Percentiles rank a stretch among this genome's conserved stretches.
Conservation (phyloP, 768 basidiomycete species). For the Leucosporidium scottii region DNA sequence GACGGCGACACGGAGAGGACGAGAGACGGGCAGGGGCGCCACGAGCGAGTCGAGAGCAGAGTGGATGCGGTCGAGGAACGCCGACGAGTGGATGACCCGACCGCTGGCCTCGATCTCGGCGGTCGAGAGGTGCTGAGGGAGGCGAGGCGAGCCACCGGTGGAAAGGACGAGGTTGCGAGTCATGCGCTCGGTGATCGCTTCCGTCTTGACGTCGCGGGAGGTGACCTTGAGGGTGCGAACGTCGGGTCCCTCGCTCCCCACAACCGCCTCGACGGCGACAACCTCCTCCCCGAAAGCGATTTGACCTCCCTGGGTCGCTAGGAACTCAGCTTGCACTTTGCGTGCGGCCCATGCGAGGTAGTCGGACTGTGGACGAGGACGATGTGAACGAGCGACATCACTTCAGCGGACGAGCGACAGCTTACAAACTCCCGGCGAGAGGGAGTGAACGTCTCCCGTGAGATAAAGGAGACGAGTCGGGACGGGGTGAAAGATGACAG, state of each 20-base stretch:
- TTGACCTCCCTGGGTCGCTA: conserved; percentile 43
- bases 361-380: conserved; percentile 45
- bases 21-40: conserved; percentile 44
- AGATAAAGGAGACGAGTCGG: conserved; percentile 52
- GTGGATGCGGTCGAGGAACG: conserved; percentile 41
- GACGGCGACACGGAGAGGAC: conserved; percentile 32
- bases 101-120: conserved; percentile 51
- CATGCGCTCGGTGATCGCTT: not conserved
- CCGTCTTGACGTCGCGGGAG: conserved; percentile 4
- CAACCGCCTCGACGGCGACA: conserved; percentile 43
- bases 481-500: conserved; percentile 47
- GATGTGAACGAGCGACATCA: too few species aligned
- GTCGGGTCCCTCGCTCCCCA: not conserved
- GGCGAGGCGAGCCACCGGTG: conserved; percentile 49
- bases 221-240: conserved; percentile 13
- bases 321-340: conserved; percentile 44
- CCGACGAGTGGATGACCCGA: conserved; percentile 36
- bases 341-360: conserved; percentile 53
- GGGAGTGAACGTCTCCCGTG: conserved; percentile 51
- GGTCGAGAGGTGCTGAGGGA: conserved; percentile 45
- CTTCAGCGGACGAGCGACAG: too few species aligned
- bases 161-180: conserved; percentile 51
- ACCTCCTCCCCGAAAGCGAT: conserved; percentile 51
- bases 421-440: conserved; percentile 47
- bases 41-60: conserved; percentile 50